A percentile compares a stretch with the other conserved stretches of the same genome.
Conservation (phyloP, 805 yeast species). For the Saturnispora galanensis region DNA sequence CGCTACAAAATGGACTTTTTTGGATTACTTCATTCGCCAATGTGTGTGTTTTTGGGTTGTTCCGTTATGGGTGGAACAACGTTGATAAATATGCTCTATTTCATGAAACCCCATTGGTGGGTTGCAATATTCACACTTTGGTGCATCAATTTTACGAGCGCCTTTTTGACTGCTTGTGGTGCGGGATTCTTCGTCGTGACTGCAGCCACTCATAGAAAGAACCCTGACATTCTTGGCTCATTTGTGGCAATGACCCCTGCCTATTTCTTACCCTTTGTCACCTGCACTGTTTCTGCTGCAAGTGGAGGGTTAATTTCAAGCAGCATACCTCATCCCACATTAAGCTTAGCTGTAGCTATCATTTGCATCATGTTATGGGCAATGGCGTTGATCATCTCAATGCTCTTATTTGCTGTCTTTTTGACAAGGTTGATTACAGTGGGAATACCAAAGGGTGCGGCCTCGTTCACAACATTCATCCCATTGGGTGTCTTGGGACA, state of each 20-base stretch:
- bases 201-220: slow-evolving; percentile 3
- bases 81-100: slow-evolving; percentile 45
- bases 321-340: slow-evolving; percentile 23
- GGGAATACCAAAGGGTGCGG: slow-evolving; percentile 47
- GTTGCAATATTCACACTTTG: slow-evolving; percentile 52
- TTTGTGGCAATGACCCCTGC: slow-evolving; percentile 41
- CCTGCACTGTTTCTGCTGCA: slow-evolving; percentile 67
- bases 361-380: slow-evolving; percentile 56
- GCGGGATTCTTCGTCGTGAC: slow-evolving; percentile 42
- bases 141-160: slow-evolving; percentile 55
- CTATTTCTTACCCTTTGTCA: slow-evolving; percentile 64
- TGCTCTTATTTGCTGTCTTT: slow-evolving; percentile 43
- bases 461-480: slow-evolving; percentile 58
- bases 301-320: slow-evolving; percentile 49
- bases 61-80: slow-evolving; percentile 73
- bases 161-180: slow-evolving; percentile 53
- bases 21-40: slow-evolving; percentile 30
- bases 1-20: slow-evolving; percentile 14
- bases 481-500: slow-evolving; percentile 85
- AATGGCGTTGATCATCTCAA: slow-evolving; percentile 38
- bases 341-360: slow-evolving; percentile 43
- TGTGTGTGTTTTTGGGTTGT: slow-evolving; percentile 64
- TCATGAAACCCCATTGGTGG: slow-evolving; percentile 33
- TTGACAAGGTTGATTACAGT: slow-evolving; percentile 48
- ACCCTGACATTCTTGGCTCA: slow-evolving; percentile 15